Percentiles rank a stretch among this genome's conserved stretches.
Evolutionary conservation across 2,329 filamentous ascomycete genomes (phyloP).

Genomic region (Penicillium fuscoglaucum): DNA sequence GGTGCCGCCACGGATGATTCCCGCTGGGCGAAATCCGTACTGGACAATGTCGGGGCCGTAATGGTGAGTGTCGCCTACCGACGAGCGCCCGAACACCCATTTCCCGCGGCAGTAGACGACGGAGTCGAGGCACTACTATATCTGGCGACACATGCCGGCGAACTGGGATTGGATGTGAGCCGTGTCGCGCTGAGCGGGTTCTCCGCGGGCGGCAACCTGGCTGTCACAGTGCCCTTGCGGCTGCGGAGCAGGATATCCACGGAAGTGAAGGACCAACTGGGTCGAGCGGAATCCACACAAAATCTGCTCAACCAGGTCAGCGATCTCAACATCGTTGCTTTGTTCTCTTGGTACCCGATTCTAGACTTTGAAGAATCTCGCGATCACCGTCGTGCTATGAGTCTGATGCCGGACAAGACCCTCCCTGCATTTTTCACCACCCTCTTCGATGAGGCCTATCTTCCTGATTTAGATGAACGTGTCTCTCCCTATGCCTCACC

Average conservation of each 20-base stretch:
- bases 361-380: conserved; percentile 63
- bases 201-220: conserved; percentile 63
- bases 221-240: conserved; percentile 61
- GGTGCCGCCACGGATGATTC: conserved; percentile 62
- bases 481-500: conserved; percentile 61
- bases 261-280: conserved; percentile 27
- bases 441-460: conserved; percentile 52
- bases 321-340: conserved; percentile 54
- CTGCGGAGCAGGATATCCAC: conserved; percentile 46
- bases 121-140: conserved; percentile 62
- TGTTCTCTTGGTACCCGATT: conserved; percentile 63
- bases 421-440: conserved; percentile 50
- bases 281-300: conserved; percentile 36
- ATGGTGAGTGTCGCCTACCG: conserved; percentile 64
- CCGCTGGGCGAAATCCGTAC: conserved; percentile 58
- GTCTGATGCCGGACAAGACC: conserved; percentile 52
- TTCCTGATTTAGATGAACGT: conserved; percentile 50
- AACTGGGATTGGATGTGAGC: conserved; percentile 57
- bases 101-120: conserved; percentile 64
- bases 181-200: conserved; percentile 63
- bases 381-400: conserved; percentile 58
- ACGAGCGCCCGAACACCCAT: conserved; percentile 61
- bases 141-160: conserved; percentile 56
- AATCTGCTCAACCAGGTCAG: conserved; percentile 38
- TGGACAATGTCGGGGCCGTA: conserved; percentile 58